Percentiles rank a stretch among this genome's conserved stretches.
Conservation (phyloP, 2,329 filamentous ascomycete species). For the Trichoderma guizhouense region DNA sequence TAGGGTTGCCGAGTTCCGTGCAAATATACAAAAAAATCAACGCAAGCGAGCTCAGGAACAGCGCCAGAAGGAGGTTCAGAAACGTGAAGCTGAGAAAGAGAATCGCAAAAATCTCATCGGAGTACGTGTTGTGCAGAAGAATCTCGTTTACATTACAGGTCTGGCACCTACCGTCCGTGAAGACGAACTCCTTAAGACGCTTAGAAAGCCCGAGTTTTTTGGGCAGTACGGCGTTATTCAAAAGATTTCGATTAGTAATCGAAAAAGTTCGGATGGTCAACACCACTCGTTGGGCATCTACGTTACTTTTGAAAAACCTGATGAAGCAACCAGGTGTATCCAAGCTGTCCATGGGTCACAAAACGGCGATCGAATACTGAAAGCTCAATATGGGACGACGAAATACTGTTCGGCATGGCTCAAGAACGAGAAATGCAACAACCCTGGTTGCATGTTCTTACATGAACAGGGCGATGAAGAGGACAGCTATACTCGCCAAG, state of each 20-base stretch:
- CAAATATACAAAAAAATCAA: conserved; percentile 81
- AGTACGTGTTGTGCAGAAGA: conserved; percentile 95
- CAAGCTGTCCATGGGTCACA: conserved; percentile 86
- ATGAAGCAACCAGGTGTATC: conserved; percentile 88
- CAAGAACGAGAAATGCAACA: conserved; percentile 89
- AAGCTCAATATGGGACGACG: conserved; percentile 80
- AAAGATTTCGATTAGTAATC: conserved; percentile 97
- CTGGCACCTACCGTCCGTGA: conserved; percentile 88
- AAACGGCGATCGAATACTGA: conserved; percentile 82
- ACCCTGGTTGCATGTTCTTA: conserved; percentile 95
- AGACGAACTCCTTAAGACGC: conserved; percentile 84
- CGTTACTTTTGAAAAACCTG: conserved; percentile 92
- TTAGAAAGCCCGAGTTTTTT: conserved; percentile 90
- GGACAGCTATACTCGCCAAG: conserved; percentile 92
- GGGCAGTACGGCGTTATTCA: conserved; percentile 98
- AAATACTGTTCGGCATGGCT: conserved; percentile 99
- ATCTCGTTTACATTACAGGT: conserved; percentile 95
- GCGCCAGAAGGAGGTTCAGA: conserved; percentile 92
- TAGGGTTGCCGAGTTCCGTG: conserved; percentile 71
- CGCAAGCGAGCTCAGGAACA: conserved; percentile 82
- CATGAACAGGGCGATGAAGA: conserved; percentile 98
- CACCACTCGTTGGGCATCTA: conserved; percentile 94
- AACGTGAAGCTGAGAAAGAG: conserved; percentile 91
- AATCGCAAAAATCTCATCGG: conserved; percentile 95
- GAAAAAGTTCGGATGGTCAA: conserved; percentile 71